Evolutionary conservation across 1,284 basidiomycete species (phyloP).

Genomic region (Chalciporus sp.): DNA sequence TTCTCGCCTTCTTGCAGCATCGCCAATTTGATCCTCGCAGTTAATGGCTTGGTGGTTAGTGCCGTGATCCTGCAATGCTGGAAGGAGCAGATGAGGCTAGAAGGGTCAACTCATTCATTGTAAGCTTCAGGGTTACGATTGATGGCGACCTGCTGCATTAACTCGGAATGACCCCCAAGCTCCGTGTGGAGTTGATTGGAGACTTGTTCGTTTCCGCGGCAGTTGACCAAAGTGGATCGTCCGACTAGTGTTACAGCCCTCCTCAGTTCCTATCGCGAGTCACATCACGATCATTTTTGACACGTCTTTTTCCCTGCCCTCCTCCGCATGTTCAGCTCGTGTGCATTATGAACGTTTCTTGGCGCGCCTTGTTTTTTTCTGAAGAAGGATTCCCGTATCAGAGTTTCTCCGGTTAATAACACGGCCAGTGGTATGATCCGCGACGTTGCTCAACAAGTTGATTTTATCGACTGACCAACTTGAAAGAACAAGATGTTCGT

Average conservation of each 20-base stretch:
- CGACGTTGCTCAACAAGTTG: neutral
- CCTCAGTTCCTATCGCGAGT: neutral
- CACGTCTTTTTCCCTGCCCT: conserved; percentile 15
- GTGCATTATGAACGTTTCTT: neutral
- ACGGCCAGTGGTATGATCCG: neutral
- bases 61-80: neutral
- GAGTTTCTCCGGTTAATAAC: no score
- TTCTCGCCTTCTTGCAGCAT: conserved; percentile 22
- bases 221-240: neutral
- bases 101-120: no score
- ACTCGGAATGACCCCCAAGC: neutral
- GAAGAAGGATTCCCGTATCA: neutral
- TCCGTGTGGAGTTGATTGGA: neutral
- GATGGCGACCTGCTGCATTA: neutral
- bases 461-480: no score
- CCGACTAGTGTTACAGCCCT: neutral
- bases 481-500: no score
- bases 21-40: conserved; percentile 12
- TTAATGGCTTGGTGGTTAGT: conserved; percentile 2
- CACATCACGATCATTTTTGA: neutral
- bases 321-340: conserved; percentile 18
- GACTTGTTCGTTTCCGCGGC: conserved; percentile 13
- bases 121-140: neutral
- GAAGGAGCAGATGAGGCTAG: no score
- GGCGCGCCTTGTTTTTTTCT: neutral